Conservation (phyloP, 257 asterid genomes). For the Nicotiana otophora region DNA sequence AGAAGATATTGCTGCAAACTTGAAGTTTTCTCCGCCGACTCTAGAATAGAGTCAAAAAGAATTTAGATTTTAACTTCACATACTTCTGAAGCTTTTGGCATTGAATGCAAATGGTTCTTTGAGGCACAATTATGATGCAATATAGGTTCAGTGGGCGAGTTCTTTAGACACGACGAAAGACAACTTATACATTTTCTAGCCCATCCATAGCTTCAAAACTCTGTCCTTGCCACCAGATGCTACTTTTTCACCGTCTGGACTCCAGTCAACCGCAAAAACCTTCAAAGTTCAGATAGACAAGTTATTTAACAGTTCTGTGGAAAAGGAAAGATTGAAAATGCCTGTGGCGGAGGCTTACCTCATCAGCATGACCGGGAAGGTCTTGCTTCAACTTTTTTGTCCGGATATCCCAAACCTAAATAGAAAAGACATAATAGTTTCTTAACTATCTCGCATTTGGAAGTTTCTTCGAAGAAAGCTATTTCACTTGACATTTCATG, state of each 20-base stretch:
- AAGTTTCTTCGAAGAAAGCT: not conserved
- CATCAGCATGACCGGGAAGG: constrained; percentile 98
- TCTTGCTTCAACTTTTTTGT: constrained; percentile 85
- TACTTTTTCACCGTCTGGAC: constrained; percentile 97
- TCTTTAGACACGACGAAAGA: not conserved
- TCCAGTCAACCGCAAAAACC: constrained; percentile 99
- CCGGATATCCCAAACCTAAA: constrained; percentile 89
- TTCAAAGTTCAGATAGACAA: constrained; percentile 10
- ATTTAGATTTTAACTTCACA: not conserved
- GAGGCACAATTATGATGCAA: not conserved
- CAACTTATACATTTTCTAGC: constrained; percentile 21
- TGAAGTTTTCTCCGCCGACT: not conserved
- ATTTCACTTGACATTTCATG: not conserved
- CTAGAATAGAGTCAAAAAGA: not conserved
- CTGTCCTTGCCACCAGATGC: constrained; percentile 94
- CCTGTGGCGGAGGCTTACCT: constrained; percentile 36
- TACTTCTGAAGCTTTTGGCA: not conserved
- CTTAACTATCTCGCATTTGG: not conserved
- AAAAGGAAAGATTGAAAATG: not conserved
- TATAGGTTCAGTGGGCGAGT: not conserved
- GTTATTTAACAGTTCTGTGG: not conserved
- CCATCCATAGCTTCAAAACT: constrained; percentile 95
- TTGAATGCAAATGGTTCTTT: not conserved
- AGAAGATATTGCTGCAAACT: not conserved
- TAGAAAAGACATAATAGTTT: not conserved